phyloP scores from a whole-genome alignment of 129 eudicot species.

The Flaveria trinervia region DNA sequence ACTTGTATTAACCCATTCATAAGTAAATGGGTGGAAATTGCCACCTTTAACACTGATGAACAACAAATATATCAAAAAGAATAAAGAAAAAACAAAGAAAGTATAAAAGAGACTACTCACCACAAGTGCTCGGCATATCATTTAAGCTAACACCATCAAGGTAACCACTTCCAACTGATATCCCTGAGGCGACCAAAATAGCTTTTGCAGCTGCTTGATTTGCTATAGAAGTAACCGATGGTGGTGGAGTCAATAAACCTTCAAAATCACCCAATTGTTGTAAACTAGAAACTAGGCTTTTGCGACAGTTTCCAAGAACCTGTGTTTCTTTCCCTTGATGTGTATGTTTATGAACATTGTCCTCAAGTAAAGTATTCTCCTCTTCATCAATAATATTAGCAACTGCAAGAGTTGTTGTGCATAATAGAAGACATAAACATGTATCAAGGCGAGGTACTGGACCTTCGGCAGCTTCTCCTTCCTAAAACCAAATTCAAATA shows the following conservation, averaged over 20 bases:
- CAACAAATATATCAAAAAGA: conserved; percentile 8
- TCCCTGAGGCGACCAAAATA: conserved; percentile 80
- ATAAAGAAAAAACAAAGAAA: not conserved
- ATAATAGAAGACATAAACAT: conserved; percentile 86
- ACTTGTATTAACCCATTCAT: not conserved
- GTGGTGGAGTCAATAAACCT: conserved; percentile 79
- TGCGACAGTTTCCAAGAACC: conserved; percentile 62
- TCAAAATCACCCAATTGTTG: conserved; percentile 83
- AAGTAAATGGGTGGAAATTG: not conserved
- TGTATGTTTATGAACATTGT: conserved; percentile 36
- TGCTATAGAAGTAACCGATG: conserved; percentile 59
- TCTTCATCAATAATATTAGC: conserved; percentile 77
- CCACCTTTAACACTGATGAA: not conserved
- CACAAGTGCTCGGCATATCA: conserved; percentile 78
- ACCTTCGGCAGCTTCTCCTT: conserved; percentile 85
- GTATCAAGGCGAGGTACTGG: conserved; percentile 94
- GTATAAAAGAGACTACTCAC: conserved; percentile 49
- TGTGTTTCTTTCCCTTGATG: conserved; percentile 48
- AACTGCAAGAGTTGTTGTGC: conserved; percentile 72
- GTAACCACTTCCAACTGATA: conserved; percentile 72
- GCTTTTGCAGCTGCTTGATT: conserved; percentile 98
- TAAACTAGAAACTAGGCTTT: conserved; percentile 70
- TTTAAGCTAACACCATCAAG: conserved; percentile 70
- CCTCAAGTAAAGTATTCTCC: conserved; percentile 44
- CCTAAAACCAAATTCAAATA: conserved; percentile 42